These are phyloP conservation scores for Amaranthus palmeri DNA, from an alignment of 148 eudicot genomes.

Conservation along the genomic window DNA sequence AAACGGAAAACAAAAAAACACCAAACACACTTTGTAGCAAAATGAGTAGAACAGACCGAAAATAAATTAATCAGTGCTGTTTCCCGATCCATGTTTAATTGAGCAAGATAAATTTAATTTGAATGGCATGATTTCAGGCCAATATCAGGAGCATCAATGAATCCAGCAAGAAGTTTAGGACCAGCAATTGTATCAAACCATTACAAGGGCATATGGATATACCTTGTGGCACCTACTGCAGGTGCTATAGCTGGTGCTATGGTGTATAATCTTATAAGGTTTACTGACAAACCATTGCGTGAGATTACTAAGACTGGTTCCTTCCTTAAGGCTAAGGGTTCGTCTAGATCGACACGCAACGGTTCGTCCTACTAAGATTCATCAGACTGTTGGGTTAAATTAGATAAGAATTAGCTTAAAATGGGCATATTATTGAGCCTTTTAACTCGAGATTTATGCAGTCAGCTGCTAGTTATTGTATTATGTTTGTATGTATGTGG, in stretches of 20 bases:
- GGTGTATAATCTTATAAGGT: constrained; percentile 69
- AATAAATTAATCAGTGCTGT: no score
- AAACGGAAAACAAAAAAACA: no score
- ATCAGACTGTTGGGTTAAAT: no score
- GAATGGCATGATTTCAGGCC: constrained; percentile 27
- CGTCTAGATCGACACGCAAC: constrained; percentile 6
- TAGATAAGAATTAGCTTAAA: neutral
- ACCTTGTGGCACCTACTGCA: constrained; percentile 43
- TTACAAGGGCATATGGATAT: constrained; percentile 51
- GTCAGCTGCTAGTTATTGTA: neutral
- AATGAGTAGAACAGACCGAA: no score
- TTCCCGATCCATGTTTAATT: neutral
- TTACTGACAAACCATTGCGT: constrained; percentile 60
- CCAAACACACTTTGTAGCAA: no score
- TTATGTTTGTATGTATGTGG: neutral
- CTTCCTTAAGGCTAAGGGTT: constrained; percentile 26
- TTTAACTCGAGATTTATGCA: neutral
- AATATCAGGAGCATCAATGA: constrained; percentile 63
- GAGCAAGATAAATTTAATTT: neutral
- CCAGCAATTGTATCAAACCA: constrained; percentile 44
- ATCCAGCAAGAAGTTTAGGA: constrained; percentile 59
- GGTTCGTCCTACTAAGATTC: constrained; percentile 10
- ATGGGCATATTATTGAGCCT: neutral
- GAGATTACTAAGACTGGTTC: constrained; percentile 48
- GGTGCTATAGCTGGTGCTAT: constrained; percentile 64